Percentiles rank a stretch among this genome's conserved stretches.
phyloP scores from a whole-genome alignment of 169 alveolate genomes.

The Eimeria zaria region DNA sequence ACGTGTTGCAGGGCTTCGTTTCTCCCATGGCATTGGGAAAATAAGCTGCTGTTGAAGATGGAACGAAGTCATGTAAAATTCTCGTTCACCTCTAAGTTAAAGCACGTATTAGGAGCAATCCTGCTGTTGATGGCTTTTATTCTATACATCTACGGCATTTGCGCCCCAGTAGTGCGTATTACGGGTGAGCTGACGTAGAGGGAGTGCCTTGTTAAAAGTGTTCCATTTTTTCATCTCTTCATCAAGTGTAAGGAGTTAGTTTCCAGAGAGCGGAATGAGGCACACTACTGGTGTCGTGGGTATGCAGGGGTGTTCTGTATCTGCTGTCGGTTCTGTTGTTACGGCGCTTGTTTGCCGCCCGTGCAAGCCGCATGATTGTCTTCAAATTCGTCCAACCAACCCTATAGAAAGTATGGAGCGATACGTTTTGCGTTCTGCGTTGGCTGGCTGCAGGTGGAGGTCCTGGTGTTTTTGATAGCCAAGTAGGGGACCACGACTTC shows the following conservation, averaged over 20 bases:
- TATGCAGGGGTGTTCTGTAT: background rate
- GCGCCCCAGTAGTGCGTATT: constrained; percentile 34
- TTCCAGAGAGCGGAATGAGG: background rate
- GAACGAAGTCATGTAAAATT: background rate
- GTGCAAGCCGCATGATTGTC: background rate
- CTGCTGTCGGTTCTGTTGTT: no score
- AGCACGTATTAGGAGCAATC: constrained; percentile 41
- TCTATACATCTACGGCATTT: constrained; percentile 7
- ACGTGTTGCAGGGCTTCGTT: background rate
- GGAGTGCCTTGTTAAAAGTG: background rate
- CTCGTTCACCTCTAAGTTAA: background rate
- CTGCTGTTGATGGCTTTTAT: background rate
- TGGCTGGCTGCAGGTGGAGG: background rate
- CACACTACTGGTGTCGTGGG: background rate
- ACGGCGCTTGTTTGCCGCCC: background rate
- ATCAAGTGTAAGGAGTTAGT: background rate
- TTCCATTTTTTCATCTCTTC: background rate
- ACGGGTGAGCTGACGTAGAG: background rate
- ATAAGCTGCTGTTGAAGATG: background rate
- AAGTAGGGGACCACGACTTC: constrained; percentile 9
- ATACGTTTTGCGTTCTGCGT: background rate
- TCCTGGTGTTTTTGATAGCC: constrained; percentile 16
- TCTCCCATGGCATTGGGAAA: background rate
- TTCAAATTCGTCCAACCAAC: background rate
- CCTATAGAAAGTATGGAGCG: background rate